Base-by-base conservation (phyloP, 306 rosid species). In the Quercus glauca region DNA sequence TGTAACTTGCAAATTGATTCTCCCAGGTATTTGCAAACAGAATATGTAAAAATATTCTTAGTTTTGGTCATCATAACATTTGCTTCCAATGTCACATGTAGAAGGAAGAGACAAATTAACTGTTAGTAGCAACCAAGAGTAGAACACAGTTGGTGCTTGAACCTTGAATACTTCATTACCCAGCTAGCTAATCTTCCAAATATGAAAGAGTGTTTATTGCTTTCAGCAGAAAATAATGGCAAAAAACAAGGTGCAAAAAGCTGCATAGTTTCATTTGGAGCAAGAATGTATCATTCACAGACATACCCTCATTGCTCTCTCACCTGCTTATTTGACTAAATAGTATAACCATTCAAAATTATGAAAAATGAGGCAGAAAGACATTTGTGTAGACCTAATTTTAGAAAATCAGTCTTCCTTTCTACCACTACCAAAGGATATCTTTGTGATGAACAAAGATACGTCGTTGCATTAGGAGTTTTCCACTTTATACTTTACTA, bases 161-260 rank as follows among this genome's bases (percentile, higher is more conserved):
- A 25, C 67, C 31, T 25, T 60, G 31, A 11, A 20, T 57, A 3
- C 61, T 56, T 10, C 7, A 56, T 19, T 19, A n/a, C 61, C 13
- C 21, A n/a, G 14, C 29, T 58, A 58, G 64, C 29, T 21, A 21
- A 20, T 21, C 64, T 58, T 58, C 64, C 64, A 21, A 21, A 4
- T 1, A 23, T 1, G 2, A 25, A 61, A 26, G 28, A 8, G 17
- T 15, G 69, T 8, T 21, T 11, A 10, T 3, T 59, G 60, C 51
- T 75, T 55, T 80, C 53, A 58, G 21, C n/a, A 69, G 68, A 53
- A 67, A n/a, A 28, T 75, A 64, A 11, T 55, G 55, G 64, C 53
- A 49, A 56, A 25, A 57, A 10, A 10, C 14, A 20, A 58, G 29
- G 64, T 3, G 11, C 21, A 59, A 23, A 3, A 11, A 8, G 65